A percentile compares a stretch with the other conserved stretches of the same genome.
phyloP scores from a whole-genome alignment of 176 grass and related monocot species.

The Panicum miliaceum region DNA sequence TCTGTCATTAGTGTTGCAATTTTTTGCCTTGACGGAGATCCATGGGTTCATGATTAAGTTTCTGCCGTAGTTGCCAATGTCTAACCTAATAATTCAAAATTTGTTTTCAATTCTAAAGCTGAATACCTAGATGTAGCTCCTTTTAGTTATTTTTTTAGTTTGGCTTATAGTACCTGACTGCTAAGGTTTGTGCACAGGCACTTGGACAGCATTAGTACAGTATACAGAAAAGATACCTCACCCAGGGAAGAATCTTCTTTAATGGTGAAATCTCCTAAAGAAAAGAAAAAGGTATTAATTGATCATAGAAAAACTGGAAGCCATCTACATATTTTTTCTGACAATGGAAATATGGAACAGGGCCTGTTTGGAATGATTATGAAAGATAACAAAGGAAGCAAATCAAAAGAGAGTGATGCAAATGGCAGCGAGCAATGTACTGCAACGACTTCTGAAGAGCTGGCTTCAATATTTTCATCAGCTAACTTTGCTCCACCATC shows the following conservation, averaged over 20 bases:
- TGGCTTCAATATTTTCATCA: constrained; percentile 73
- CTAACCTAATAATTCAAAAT: neutral
- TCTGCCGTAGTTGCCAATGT: neutral
- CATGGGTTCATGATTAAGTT: constrained; percentile 28
- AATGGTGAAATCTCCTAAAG: constrained; percentile 71
- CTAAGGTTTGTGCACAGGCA: constrained; percentile 56
- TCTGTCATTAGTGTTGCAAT: neutral
- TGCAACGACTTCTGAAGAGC: constrained; percentile 58
- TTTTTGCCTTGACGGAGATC: constrained; percentile 13
- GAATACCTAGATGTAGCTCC: neutral
- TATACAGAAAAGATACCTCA: constrained; percentile 59
- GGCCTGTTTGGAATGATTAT: constrained; percentile 85
- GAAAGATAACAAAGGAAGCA: constrained; percentile 88
- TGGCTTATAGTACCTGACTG: constrained; percentile 19
- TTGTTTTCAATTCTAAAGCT: constrained; percentile 27
- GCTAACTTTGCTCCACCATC: constrained; percentile 59
- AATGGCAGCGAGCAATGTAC: constrained; percentile 49
- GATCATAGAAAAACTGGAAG: constrained; percentile 23
- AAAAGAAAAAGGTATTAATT: constrained; percentile 82
- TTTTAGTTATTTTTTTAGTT: constrained; percentile 30
- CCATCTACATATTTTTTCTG: constrained; percentile 17
- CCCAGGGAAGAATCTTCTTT: constrained; percentile 63
- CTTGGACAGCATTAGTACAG: constrained; percentile 68
- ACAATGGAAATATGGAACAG: constrained; percentile 51
- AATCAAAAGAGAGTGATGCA: constrained; percentile 65